Conservation (phyloP, 306 rosid species). For the Cucumis hystrix region DNA sequence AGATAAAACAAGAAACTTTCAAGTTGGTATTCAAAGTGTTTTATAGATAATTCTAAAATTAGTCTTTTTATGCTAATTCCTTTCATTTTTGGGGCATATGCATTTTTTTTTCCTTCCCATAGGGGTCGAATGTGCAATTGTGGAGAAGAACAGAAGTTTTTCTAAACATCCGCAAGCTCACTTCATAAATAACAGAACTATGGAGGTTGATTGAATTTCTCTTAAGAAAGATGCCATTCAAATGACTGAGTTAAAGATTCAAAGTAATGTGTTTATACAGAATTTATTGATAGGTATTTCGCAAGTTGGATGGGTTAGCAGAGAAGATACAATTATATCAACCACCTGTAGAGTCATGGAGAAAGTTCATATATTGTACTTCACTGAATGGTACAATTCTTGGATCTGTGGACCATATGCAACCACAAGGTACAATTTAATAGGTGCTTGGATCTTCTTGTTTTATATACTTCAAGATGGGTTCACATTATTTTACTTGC, state of each 20-base stretch:
- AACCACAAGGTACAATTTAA: slow-evolving; percentile 68
- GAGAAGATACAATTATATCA: slow-evolving; percentile 82
- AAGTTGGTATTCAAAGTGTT: not conserved
- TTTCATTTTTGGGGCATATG: not conserved
- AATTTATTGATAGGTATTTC: slow-evolving; percentile 48
- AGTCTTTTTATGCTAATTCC: not conserved
- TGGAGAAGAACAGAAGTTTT: slow-evolving; percentile 49
- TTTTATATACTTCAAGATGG: not conserved
- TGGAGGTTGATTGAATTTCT: slow-evolving; percentile 67
- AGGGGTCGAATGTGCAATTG: slow-evolving; percentile 71
- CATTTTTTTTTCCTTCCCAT: not conserved
- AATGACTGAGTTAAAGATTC: not conserved
- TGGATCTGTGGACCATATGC: slow-evolving; percentile 89
- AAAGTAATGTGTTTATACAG: slow-evolving; percentile 6
- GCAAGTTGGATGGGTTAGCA: slow-evolving; percentile 74
- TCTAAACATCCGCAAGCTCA: slow-evolving; percentile 80
- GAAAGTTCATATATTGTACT: slow-evolving; percentile 86
- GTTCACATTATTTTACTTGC: not conserved
- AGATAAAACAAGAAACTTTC: not conserved
- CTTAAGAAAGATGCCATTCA: not conserved
- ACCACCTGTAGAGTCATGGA: slow-evolving; percentile 89
- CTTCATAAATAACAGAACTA: slow-evolving; percentile 85
- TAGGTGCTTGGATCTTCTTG: not conserved
- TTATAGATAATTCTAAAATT: not conserved
- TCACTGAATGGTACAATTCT: slow-evolving; percentile 77